Evolutionary conservation across 192 early-diverging fungal species (phyloP).

Genomic region (Entomortierella chlamydospora): DNA sequence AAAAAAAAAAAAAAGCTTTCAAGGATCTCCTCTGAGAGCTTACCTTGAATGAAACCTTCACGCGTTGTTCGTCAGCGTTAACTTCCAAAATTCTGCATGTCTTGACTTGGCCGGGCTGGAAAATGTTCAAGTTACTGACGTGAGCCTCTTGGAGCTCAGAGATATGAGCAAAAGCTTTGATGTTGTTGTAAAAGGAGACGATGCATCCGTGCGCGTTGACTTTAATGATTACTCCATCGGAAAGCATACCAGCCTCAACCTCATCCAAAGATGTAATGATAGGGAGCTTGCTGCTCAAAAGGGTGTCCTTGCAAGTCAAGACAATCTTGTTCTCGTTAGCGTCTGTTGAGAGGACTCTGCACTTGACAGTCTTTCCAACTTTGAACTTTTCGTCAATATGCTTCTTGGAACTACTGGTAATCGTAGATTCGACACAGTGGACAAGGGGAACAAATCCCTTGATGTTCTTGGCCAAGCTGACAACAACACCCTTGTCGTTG

Average conservation of each 20-base stretch:
- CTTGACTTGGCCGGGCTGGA: constrained; percentile 75
- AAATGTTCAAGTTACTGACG: constrained; percentile 63
- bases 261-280: constrained; percentile 70
- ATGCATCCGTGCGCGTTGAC: constrained; percentile 75
- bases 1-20: too few relatives aligned
- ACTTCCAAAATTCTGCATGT: constrained; percentile 79
- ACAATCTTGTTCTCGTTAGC: constrained; percentile 66
- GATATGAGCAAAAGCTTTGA: constrained; percentile 77
- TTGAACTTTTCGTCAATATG: constrained; percentile 78
- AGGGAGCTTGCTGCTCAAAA: constrained; percentile 79
- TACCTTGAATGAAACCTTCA: constrained; percentile 60
- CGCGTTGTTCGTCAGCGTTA: constrained; percentile 68
- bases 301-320: constrained; percentile 79
- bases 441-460: constrained; percentile 76
- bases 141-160: constrained; percentile 65
- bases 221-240: constrained; percentile 71
- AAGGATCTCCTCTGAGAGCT: constrained; percentile 53
- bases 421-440: constrained; percentile 80
- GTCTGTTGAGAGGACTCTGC: constrained; percentile 75
- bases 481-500: constrained; percentile 65
- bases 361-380: constrained; percentile 78
- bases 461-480: constrained; percentile 70
- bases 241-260: constrained; percentile 68
- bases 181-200: constrained; percentile 83
- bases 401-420: constrained; percentile 61